These are phyloP conservation scores for Boletus rubescentipes DNA, from an alignment of 768 basidiomycete genomes.

Conservation along the genomic window DNA sequence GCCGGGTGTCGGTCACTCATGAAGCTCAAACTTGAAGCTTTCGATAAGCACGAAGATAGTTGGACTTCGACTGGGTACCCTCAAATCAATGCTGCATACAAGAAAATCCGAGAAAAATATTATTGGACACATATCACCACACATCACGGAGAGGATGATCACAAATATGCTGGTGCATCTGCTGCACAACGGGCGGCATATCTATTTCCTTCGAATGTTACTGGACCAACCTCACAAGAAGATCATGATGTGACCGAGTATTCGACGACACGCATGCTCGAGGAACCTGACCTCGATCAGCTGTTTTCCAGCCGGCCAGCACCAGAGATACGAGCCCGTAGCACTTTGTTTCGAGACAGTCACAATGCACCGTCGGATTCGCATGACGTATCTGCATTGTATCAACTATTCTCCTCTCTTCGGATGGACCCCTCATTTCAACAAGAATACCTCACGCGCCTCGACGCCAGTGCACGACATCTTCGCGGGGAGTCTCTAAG, in stretches of 20 bases:
- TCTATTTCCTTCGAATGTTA: neutral
- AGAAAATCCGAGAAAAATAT: neutral
- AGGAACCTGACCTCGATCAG: neutral
- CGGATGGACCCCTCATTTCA: too few species aligned
- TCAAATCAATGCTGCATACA: neutral
- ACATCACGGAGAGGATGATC: too few species aligned
- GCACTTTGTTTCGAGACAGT: neutral
- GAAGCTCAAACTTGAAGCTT: constrained; percentile 21
- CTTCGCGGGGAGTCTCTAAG: too few species aligned
- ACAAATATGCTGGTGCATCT: too few species aligned
- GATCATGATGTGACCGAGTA: neutral
- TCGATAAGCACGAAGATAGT: too few species aligned
- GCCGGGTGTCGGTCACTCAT: constrained; percentile 37
- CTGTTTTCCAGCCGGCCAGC: neutral
- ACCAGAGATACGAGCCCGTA: neutral
- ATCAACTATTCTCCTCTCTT: neutral
- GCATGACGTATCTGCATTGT: neutral
- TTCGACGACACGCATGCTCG: too few species aligned
- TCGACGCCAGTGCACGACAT: too few species aligned
- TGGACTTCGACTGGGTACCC: neutral
- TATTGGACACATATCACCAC: too few species aligned
- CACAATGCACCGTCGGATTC: too few species aligned
- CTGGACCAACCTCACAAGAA: too few species aligned
- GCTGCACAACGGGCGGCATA: neutral
- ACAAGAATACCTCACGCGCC: too few species aligned